phyloP scores from a whole-genome alignment of 2,329 filamentous ascomycete species.

The Phyllosticta citrichinensis region DNA sequence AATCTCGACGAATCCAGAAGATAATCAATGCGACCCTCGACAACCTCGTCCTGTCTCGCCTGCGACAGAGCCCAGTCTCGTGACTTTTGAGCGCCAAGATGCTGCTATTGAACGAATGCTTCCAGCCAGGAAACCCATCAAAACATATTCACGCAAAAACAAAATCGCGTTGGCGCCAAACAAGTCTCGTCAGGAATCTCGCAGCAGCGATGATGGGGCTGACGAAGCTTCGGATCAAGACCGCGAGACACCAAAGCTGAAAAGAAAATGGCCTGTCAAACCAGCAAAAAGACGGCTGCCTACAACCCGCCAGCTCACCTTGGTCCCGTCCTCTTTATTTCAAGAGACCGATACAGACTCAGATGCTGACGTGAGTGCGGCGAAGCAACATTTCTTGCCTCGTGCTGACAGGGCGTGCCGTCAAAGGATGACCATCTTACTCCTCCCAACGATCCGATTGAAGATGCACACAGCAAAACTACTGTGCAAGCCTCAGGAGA shows the following conservation, averaged over 20 bases:
- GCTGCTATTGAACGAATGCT: not conserved
- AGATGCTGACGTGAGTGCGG: constrained; percentile 9
- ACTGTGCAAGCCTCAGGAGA: not conserved
- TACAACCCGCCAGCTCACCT: constrained; percentile 18
- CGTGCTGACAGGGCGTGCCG: not conserved
- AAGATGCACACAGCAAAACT: not conserved
- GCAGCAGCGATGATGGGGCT: not conserved
- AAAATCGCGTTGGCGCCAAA: not conserved
- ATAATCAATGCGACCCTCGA: not conserved
- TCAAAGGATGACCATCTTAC: not conserved
- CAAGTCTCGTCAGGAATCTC: not conserved
- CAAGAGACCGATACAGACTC: not conserved
- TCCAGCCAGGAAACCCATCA: not conserved
- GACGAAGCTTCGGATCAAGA: not conserved
- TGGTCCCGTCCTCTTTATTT: constrained; percentile 16
- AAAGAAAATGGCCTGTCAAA: not conserved
- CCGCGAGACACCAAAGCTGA: not conserved
- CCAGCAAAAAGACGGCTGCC: constrained; percentile 16
- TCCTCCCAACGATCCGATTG: constrained; percentile 1
- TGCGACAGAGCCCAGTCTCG: not conserved
- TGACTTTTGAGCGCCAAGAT: not conserved
- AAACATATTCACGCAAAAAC: not conserved
- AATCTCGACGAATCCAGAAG: not conserved
- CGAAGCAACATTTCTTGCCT: not conserved
- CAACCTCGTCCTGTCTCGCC: not conserved